Conservation (phyloP, 768 basidiomycete genomes). For the Tricholoma furcatifolium region DNA sequence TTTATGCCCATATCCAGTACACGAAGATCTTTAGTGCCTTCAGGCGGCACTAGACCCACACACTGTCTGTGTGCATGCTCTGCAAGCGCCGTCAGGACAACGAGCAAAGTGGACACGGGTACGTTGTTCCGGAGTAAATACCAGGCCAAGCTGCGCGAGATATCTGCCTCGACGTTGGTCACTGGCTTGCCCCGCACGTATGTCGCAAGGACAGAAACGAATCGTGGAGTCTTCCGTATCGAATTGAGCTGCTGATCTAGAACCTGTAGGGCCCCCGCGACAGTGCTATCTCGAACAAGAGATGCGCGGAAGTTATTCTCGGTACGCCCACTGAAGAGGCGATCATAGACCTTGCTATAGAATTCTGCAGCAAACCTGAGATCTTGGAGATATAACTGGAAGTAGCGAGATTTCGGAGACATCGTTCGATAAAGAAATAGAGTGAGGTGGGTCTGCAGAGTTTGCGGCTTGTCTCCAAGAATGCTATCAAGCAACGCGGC, state of each 20-base stretch:
- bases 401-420: constrained; percentile 55
- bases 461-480: constrained; percentile 84
- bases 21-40: constrained; percentile 42
- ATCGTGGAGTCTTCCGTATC: constrained; percentile 38
- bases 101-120: constrained; percentile 66
- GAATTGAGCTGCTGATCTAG: constrained; percentile 57
- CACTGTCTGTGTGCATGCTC: constrained; percentile 62
- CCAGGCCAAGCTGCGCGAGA: constrained; percentile 57
- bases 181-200: constrained; percentile 58
- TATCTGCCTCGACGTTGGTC: constrained; percentile 25
- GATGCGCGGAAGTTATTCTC: constrained; percentile 67
- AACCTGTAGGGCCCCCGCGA: constrained; percentile 62
- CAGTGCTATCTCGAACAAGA: constrained; percentile 70
- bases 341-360: constrained; percentile 71
- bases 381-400: constrained; percentile 70
- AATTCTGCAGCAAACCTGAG: constrained; percentile 75
- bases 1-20: constrained; percentile 58
- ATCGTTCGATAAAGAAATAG: constrained; percentile 68
- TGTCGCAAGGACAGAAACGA: constrained; percentile 41
- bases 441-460: constrained; percentile 71
- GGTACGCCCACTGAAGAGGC: constrained; percentile 68
- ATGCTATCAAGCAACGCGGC: constrained; percentile 83
- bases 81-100: constrained; percentile 60
- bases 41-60: constrained; percentile 44
- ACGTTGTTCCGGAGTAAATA: constrained; percentile 70